Conservation (phyloP, 2,329 filamentous ascomycete genomes). For the Pseudogymnoascus destructans region DNA sequence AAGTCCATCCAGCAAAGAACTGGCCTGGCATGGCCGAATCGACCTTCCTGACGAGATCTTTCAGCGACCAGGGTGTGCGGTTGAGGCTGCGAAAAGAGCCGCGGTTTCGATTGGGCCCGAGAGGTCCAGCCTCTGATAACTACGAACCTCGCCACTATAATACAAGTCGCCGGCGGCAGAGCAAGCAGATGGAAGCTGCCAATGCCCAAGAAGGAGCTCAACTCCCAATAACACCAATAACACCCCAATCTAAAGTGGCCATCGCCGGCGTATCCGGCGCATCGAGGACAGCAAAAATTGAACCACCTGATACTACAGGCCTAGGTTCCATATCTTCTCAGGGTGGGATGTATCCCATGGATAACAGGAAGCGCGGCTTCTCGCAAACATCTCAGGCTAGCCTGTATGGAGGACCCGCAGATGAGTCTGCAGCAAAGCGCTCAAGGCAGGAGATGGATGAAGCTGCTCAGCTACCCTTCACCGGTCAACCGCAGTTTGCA, state of each 20-base stretch:
- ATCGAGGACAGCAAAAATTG: neutral
- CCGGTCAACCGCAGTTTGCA: neutral
- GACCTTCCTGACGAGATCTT: conserved; percentile 65
- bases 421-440: neutral
- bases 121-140: conserved; percentile 24
- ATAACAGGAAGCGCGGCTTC: neutral
- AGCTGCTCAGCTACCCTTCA: neutral
- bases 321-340: neutral
- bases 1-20: conserved; percentile 50
- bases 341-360: neutral
- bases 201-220: neutral
- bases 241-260: neutral
- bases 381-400: neutral
- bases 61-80: conserved; percentile 78
- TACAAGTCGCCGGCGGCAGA: neutral
- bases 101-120: conserved; percentile 32
- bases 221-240: neutral
- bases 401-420: neutral
- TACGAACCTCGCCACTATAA: conserved; percentile 24
- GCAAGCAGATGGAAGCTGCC: neutral
- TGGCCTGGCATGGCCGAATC: conserved; percentile 74
- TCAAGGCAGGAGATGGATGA: neutral
- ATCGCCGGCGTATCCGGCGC: neutral
- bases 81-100: conserved; percentile 74
- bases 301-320: neutral